Base-by-base conservation (phyloP, 495 filamentous ascomycete genomes). In the Neurospora sp. region DNA sequence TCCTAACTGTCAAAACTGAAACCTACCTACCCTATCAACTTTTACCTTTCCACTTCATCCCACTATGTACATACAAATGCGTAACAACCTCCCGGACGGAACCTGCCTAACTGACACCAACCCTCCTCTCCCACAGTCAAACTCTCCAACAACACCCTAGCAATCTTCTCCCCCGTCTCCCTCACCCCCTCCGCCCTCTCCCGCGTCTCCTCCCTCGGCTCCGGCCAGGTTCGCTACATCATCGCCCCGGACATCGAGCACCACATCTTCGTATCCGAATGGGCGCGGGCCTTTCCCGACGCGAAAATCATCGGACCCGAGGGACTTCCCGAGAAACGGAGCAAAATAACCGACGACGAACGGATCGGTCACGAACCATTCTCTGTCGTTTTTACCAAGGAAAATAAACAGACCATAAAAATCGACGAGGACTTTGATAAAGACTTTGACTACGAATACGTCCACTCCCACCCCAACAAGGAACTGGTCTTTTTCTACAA, bases 171-270 rank as follows among this genome's bases (percentile, higher is more conserved):
- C 4, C 96, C 96, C 39, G 90, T 94, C 38, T 3, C 8, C 0
- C 42, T 46, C 42, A 46, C 42, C 3, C 42, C 42, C 42, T 46
- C n/a, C 18, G 9, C 42, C 18, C 42, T n/a, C 42, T n/a, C 42
- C 42, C 41, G 41, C 41, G 3, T 44, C n/a, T n/a, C 42, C 18
- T 46, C 42, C n/a, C 82, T 94, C 31, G 93, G 93, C 71, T 31
- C 53, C 22, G 87, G 88, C 53, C 84, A 89, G 35, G 89, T 99
- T 68, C 86, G 85, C 68, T 98, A 98, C 85, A 89, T 98, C 73
- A 87, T 94, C 12, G 94, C 95, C 5, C 87, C 90, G 22, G 96
- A 98, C 78, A 87, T 94, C 22, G 91, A 97, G 82, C 96, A 98
- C 82, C 95, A 99, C 85, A 92, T 98, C 78, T 94, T 93, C 83